Conservation (phyloP, 192 early-diverging fungal species). For the Umbelopsis sp. region DNA sequence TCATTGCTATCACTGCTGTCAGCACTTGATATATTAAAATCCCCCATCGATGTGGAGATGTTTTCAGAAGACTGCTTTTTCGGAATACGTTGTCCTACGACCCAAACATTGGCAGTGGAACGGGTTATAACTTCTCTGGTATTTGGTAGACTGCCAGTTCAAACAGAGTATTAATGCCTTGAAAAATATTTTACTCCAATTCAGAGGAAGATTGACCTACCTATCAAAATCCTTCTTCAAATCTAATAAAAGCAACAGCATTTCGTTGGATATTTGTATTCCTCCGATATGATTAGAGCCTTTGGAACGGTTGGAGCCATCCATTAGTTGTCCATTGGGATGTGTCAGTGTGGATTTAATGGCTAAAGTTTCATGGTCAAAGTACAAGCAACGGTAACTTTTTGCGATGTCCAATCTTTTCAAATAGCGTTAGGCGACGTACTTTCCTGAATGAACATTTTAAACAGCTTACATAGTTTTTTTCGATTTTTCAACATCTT, state of each 20-base stretch:
- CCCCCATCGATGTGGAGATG: not conserved
- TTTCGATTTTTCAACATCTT: slow-evolving; percentile 24
- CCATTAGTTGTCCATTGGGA: slow-evolving; percentile 9
- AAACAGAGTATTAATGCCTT: not conserved
- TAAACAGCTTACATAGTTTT: slow-evolving; percentile 30
- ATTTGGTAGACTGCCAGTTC: slow-evolving; percentile 37
- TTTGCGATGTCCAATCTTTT: slow-evolving; percentile 31
- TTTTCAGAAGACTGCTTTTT: not conserved
- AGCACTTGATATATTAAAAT: not conserved
- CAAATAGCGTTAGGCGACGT: not conserved
- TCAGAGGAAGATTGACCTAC: not conserved
- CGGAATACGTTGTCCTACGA: slow-evolving; percentile 50
- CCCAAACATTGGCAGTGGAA: slow-evolving; percentile 57
- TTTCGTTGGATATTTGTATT: slow-evolving; percentile 48
- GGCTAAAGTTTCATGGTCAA: slow-evolving; percentile 52
- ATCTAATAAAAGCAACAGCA: slow-evolving; percentile 53
- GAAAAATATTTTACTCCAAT: not conserved
- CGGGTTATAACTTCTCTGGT: slow-evolving; percentile 55
- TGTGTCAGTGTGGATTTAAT: slow-evolving; percentile 48
- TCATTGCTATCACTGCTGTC: not conserved
- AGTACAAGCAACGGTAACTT: slow-evolving; percentile 40
- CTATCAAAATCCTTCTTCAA: slow-evolving; percentile 58
- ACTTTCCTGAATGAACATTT: not conserved
- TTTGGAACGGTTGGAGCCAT: slow-evolving; percentile 18
- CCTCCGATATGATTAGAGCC: slow-evolving; percentile 20